These are phyloP conservation scores for Ophiocordyceps unilateralis DNA, from an alignment of 2,329 filamentous ascomycete species.

Conservation along the genomic window DNA sequence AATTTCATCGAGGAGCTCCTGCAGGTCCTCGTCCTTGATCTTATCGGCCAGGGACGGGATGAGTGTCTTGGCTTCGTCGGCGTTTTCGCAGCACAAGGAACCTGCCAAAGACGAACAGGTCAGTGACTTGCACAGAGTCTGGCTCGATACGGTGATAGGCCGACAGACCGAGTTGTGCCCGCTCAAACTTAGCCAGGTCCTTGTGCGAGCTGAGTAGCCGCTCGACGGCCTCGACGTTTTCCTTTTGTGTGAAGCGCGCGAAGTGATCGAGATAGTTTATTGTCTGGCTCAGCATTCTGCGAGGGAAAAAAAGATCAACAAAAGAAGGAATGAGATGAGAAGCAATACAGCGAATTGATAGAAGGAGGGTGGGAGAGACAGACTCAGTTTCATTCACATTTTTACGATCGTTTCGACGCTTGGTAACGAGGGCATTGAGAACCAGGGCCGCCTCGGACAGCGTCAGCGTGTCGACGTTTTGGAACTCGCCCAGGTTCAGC, in stretches of 20 bases:
- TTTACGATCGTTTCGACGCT: slow-evolving; percentile 63
- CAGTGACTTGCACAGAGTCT: no score
- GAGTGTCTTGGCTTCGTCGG: slow-evolving; percentile 90
- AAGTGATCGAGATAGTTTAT: slow-evolving; percentile 89
- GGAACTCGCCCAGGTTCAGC: slow-evolving; percentile 83
- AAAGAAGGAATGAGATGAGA: neutral
- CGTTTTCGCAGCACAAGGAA: slow-evolving; percentile 77
- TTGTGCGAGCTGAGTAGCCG: slow-evolving; percentile 63
- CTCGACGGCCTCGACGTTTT: slow-evolving; percentile 89
- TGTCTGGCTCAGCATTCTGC: slow-evolving; percentile 67
- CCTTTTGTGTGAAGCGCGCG: slow-evolving; percentile 86
- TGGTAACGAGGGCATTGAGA: slow-evolving; percentile 73
- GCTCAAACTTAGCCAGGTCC: slow-evolving; percentile 79
- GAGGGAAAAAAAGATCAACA: neutral
- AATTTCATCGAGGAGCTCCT: slow-evolving; percentile 80
- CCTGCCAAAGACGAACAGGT: slow-evolving; percentile 29
- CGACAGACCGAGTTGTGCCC: slow-evolving; percentile 65
- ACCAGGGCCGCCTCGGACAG: slow-evolving; percentile 84
- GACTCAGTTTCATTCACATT: slow-evolving; percentile 75
- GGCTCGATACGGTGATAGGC: neutral
- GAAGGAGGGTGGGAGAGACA: slow-evolving; percentile 13
- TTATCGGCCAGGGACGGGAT: slow-evolving; percentile 83
- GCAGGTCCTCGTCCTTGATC: slow-evolving; percentile 74
- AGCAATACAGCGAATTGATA: neutral
- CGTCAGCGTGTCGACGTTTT: slow-evolving; percentile 78